Evolutionary conservation across 305 asterid genomes (phyloP), one percentile per base, ranked within the genome.

Genomic region (Fraxinus albicans): DNA sequence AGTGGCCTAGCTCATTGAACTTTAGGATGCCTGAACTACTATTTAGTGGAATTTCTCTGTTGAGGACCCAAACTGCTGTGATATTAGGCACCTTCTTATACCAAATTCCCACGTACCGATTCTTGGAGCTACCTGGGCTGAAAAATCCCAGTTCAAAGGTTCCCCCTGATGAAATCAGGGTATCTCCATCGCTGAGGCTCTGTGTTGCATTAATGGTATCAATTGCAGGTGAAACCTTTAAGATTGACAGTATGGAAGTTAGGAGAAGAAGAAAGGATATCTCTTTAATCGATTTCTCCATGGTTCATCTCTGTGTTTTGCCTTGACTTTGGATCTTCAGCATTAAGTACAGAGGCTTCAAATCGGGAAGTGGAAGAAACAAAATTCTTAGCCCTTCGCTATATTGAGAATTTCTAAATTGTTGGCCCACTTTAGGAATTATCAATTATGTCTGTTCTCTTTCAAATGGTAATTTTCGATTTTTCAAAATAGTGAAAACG

Each of bases 41-140:
- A 0, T 77, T 79, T 34, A 91, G 33, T 2, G 91, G 92, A 65
- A 9, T 27, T 23, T 85, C 87, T 79, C 89, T 80, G 88, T 90
- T 90, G 75, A 91, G 91, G 3, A 88, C 81, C 93, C 92, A 91
- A 0, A 85, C 83, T 1, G 83, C 84, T 23, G 88, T 84, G n/a
- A 47, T 35, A n/a, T 13, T 50, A 27, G 91, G 17, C 36, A 84
- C 63, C 33, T 35, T 79, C 79, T 83, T 86, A 83, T 87, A 90
- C 95, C 93, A 90, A 65, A 91, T 77, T 17, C 90, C 92, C 8
- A 91, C 86, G 38, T 87, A 91, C 5, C 91, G 82, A 19, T 81
- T 83, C 17, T 8, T 34, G 19, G 92, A 85, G 19, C 80, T 55
- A 4, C 76, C 88, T 0, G 89, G 88, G 65, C 88, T 88, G 85